These are phyloP conservation scores for Triticum turgidum DNA, from an alignment of 176 grass and related monocot species.

Conservation along the genomic window DNA sequence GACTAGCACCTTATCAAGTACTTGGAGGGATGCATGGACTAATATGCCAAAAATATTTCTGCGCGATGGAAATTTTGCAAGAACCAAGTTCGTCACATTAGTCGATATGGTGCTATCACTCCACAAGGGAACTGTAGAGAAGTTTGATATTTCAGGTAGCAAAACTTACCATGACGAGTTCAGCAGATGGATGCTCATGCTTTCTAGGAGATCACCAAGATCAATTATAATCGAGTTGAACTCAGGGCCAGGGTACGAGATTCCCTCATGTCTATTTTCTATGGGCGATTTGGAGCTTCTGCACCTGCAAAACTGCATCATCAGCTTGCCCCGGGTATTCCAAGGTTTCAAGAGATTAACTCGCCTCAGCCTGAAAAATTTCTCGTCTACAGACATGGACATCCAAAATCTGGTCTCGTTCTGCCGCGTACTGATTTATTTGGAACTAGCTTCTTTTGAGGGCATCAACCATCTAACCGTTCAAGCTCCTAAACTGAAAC, in stretches of 20 bases:
- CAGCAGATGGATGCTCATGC: background rate
- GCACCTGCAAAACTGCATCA: too few species aligned
- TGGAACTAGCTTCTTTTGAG: too few species aligned
- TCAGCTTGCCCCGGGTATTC: too few species aligned
- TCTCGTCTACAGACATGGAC: background rate
- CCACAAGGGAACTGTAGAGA: background rate
- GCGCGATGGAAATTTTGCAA: background rate
- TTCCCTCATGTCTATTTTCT: background rate
- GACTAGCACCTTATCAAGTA: too few species aligned
- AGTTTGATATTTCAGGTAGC: background rate
- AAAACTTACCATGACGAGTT: background rate
- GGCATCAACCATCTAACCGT: too few species aligned
- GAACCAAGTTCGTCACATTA: slow-evolving; percentile 4
- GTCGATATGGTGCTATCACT: background rate
- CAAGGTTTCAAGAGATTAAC: background rate
- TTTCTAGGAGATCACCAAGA: background rate
- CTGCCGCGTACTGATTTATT: background rate
- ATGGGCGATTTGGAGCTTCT: background rate
- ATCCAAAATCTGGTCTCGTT: background rate
- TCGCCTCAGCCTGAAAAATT: background rate
- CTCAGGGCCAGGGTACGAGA: background rate
- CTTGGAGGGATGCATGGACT: background rate
- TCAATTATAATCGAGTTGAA: background rate
- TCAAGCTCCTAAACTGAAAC: too few species aligned
- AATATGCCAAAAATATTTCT: background rate